These are phyloP conservation scores for Dactylis glomerata DNA, from an alignment of 176 grass and related monocot species.

Conservation along the genomic window DNA sequence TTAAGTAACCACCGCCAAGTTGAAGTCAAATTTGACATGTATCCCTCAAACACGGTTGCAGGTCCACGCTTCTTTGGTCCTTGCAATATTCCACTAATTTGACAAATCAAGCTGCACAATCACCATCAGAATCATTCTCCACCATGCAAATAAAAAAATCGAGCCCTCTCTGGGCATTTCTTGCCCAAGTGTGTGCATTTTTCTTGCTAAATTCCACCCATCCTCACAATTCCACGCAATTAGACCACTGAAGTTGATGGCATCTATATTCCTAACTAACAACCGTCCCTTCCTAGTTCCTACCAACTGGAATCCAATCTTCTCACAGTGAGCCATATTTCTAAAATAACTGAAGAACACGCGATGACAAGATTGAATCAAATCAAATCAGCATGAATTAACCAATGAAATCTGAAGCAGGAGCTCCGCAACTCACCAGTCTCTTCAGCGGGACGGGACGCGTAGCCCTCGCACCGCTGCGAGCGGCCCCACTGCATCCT, in stretches of 20 bases:
- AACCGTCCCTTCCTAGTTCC: not conserved
- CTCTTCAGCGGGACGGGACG: slow-evolving; percentile 61
- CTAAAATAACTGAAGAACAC: not conserved
- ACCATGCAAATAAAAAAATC: not conserved
- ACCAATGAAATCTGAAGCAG: not conserved
- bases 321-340: not conserved
- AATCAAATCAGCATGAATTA: not conserved
- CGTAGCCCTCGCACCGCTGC: slow-evolving; percentile 75
- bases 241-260: slow-evolving; percentile 21
- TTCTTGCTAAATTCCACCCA: not conserved
- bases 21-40: slow-evolving; percentile 33
- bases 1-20: slow-evolving; percentile 22
- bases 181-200: not conserved
- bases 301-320: not conserved
- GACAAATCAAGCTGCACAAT: slow-evolving; percentile 20
- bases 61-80: slow-evolving; percentile 16
- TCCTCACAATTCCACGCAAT: not conserved
- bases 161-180: slow-evolving; percentile 15
- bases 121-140: slow-evolving; percentile 20
- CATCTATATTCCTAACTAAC: not conserved
- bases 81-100: not conserved
- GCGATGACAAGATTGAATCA: not conserved
- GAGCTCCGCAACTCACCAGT: slow-evolving; percentile 53
- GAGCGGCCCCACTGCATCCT: slow-evolving; percentile 88
- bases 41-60: slow-evolving; percentile 21